These are phyloP conservation scores for Bimuria novae-zelandiae DNA, from an alignment of 2,329 filamentous ascomycete genomes.

Conservation along the genomic window DNA sequence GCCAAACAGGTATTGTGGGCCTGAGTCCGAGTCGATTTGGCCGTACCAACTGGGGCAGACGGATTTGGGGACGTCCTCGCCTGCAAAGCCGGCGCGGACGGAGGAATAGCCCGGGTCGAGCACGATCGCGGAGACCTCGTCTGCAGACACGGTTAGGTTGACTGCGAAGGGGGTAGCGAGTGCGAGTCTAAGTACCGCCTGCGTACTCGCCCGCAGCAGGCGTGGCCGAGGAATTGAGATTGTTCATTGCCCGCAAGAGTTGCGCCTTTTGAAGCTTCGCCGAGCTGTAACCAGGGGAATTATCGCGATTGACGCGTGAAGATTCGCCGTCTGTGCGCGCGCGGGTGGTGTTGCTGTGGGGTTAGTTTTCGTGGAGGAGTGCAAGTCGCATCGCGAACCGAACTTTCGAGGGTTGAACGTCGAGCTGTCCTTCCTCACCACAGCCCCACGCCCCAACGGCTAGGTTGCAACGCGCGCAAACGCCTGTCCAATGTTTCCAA, in stretches of 20 bases:
- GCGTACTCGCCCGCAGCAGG: constrained; percentile 53
- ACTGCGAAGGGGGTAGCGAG: too few species aligned
- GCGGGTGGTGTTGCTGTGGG: constrained; percentile 17
- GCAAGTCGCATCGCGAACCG: constrained; percentile 35
- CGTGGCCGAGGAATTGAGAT: constrained; percentile 43
- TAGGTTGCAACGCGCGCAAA: constrained; percentile 14
- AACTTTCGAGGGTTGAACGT: constrained; percentile 28
- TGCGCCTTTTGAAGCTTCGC: constrained; percentile 15
- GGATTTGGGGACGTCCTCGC: constrained; percentile 95
- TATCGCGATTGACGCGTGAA: constrained; percentile 31
- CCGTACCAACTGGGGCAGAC: constrained; percentile 92
- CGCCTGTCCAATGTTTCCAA: constrained; percentile 23
- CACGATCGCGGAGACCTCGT: constrained; percentile 96
- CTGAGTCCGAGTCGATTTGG: constrained; percentile 51
- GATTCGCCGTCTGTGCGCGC: constrained; percentile 7
- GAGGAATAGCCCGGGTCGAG: constrained; percentile 92
- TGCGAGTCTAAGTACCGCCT: too few species aligned
- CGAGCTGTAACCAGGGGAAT: neutral
- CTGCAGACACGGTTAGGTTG: constrained; percentile 52
- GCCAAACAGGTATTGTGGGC: constrained; percentile 71
- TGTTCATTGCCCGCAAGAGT: constrained; percentile 38
- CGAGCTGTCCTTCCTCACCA: constrained; percentile 22
- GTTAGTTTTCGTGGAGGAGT: constrained; percentile 28
- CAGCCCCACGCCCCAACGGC: constrained; percentile 15
- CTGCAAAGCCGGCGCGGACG: constrained; percentile 92